Evolutionary conservation across 2,329 filamentous ascomycete genomes (phyloP), one percentile per base, ranked within the genome.

Genomic region (Colletotrichum acutatum): DNA sequence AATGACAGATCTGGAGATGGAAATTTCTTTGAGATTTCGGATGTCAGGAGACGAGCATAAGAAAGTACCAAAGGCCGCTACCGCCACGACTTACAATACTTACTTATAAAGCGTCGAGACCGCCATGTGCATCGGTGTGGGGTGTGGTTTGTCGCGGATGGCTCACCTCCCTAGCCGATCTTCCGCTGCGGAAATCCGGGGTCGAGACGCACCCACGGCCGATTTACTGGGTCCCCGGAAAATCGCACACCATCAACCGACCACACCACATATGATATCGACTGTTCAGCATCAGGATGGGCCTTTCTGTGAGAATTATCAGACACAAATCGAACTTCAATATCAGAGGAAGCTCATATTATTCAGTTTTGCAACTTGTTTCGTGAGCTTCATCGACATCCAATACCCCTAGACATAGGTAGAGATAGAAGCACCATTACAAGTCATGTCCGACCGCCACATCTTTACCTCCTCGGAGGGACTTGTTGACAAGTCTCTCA

Each of bases 401-500:
- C 37, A 34, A 68, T 24, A 42, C 14, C 5, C 6, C 16, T 42
- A 42, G 14, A 42, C 37, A 34, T 5, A 34, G 5, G 14, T 19
- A 42, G 14, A 8, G 37, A 42, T 19, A 19, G 16, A 42, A 42
- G 37, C 37, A 19, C 16, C 37, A 8, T 42, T 14, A 42, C 69
- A 9, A 54, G 74, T 37, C 71, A 89, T 90, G 87, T 89, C 87
- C 28, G 87, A 83, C 70, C 83, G 85, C 16, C 87, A 89, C 72
- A 84, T 90, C 74, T 89, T 88, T 78, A 79, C 85, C 71, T 87
- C 87, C 19, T 75, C 86, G 1, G 87, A 89, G 30, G 87, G 87
- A 22, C 86, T 89, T 57, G 87, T 89, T 73, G 83, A 84, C 79
- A 89, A 88, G 78, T 82, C 83, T 4, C 81, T 90, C 11, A 81